These are phyloP conservation scores for Russula foetens DNA, from an alignment of 768 basidiomycete genomes.

Conservation along the genomic window DNA sequence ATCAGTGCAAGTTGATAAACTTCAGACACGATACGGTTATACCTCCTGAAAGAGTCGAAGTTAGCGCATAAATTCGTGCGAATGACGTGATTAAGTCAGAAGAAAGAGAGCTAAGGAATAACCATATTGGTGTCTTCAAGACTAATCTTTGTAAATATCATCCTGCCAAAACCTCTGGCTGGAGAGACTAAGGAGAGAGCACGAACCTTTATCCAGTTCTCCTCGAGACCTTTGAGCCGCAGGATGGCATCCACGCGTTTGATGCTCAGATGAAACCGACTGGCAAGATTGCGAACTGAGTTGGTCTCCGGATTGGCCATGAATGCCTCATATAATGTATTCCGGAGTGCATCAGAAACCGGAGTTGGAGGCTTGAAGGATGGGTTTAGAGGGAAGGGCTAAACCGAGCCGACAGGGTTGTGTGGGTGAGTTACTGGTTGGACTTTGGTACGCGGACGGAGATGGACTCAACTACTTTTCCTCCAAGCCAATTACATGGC, in stretches of 20 bases:
- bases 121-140: constrained; percentile 81
- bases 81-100: constrained; percentile 20
- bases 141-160: constrained; percentile 82
- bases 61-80: constrained; percentile 14
- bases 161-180: constrained; percentile 23
- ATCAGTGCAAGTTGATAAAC: constrained; percentile 8
- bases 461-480: constrained; percentile 42
- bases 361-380: constrained; percentile 78
- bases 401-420: constrained; percentile 3
- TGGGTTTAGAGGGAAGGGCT: constrained; percentile 86
- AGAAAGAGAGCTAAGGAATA: constrained; percentile 33
- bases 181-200: background rate
- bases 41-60: constrained; percentile 21
- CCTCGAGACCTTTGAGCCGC: constrained; percentile 72
- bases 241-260: constrained; percentile 81
- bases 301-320: constrained; percentile 49
- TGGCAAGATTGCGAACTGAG: constrained; percentile 52
- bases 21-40: background rate
- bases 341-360: constrained; percentile 52
- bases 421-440: constrained; percentile 9
- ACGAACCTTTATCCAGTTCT: constrained; percentile 63
- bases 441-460: constrained; percentile 6
- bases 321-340: constrained; percentile 51
- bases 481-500: constrained; percentile 58
- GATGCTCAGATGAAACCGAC: constrained; percentile 55